Base-by-base conservation (phyloP, 2,329 filamentous ascomycete genomes). In the Chrysoporthe austroafricana region DNA sequence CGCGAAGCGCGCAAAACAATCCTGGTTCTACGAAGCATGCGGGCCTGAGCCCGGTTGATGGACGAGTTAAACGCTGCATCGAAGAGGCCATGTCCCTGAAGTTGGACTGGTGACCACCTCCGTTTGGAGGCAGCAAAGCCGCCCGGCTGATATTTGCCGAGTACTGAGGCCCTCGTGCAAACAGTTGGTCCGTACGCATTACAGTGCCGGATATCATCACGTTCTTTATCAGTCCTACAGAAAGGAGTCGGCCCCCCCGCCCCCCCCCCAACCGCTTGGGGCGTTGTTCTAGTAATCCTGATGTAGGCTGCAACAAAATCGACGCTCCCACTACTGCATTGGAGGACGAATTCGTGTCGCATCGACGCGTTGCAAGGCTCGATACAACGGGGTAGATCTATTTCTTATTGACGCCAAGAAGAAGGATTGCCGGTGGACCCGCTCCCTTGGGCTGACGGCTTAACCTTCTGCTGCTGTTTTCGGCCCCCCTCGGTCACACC, bases 211-310 rank as follows among this genome's bases (percentile, higher is more conserved):
- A 1, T 26, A 8, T 44, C 62, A 9, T 39, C 36, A 9, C 36
- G 50, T 26, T 39, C 62, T 43, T 56, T 18, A 18, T 57, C 62
- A 63, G 50, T 50, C 62, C 62, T 56, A 54, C 50, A 56, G 13
- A 56, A 52, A 36, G 48, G n/a, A 16, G 16, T 54, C 21, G 26
- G 1, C 3, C 11, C 14, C 43, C 43, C 14, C n/a, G n/a, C n/a
- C n/a, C 21, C 48, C 13, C 21, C 26, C 21, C 26, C 11, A 54
- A 7, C 50, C 50, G 50, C 21, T 5, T 5, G 36, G 36, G 9
- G 36, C 6, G 36, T 39, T 39, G 36, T 39, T 54, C 50, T 54
- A 54, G 50, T 32, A 32, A 43, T 32, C 21, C 39, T 16, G 39
- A 60, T 18, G 21, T 26, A 6, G 56, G 9, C 9, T 36, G 21